phyloP scores from a whole-genome alignment of 495 filamentous ascomycete genomes.

The Aspergillus sclerotioniger region DNA sequence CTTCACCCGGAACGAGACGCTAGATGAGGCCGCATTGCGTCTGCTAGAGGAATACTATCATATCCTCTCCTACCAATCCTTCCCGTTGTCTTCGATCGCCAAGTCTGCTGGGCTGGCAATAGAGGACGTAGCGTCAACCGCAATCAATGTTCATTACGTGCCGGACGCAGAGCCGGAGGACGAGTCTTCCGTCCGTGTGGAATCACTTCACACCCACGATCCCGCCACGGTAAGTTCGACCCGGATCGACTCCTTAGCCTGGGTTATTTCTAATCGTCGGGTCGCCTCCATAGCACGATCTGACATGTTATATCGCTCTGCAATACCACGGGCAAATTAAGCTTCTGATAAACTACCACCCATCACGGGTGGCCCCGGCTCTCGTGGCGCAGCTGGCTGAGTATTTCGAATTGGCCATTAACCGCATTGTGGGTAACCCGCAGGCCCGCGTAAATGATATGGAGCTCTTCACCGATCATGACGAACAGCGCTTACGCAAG shows the following conservation, averaged over 20 bases:
- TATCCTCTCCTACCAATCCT: slow-evolving; percentile 33
- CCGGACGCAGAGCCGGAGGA: not conserved
- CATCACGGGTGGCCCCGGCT: slow-evolving; percentile 14
- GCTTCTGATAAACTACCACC: slow-evolving; percentile 19
- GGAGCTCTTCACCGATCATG: not conserved
- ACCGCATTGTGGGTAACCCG: slow-evolving; percentile 8
- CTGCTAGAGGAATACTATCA: slow-evolving; percentile 34
- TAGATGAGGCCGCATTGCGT: slow-evolving; percentile 23
- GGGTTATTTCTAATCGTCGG: not conserved
- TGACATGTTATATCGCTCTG: slow-evolving; percentile 21
- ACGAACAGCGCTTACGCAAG: not conserved
- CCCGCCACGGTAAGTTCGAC: not conserved
- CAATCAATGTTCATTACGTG: slow-evolving; percentile 9
- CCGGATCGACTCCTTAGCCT: not conserved
- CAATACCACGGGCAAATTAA: slow-evolving; percentile 36
- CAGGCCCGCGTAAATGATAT: slow-evolving; percentile 23
- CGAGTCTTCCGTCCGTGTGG: not conserved
- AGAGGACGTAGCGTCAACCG: slow-evolving; percentile 7
- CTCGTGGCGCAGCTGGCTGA: slow-evolving; percentile 18
- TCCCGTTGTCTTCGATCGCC: slow-evolving; percentile 37
- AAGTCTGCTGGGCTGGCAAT: slow-evolving; percentile 15
- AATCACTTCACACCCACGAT: not conserved
- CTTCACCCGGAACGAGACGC: slow-evolving; percentile 15
- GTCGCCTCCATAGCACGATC: slow-evolving; percentile 3
- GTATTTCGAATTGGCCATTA: slow-evolving; percentile 28